Base-by-base conservation (phyloP, 257 asterid genomes). In the Rehmannia glutinosa region DNA sequence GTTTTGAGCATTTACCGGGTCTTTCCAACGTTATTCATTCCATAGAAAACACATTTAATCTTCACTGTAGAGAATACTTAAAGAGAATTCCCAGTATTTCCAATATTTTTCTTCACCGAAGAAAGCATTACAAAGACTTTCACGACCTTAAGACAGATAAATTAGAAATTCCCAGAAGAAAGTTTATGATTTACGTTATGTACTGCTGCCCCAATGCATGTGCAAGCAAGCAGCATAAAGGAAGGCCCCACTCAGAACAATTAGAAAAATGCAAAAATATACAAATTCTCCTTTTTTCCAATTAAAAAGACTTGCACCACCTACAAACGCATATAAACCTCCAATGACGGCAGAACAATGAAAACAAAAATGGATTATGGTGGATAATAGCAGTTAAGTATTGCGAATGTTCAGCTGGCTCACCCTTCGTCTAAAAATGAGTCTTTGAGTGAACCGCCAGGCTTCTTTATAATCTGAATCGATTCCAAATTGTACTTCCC, bases 401-500 rank as follows among this genome's bases (percentile, higher is more conserved):
- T 21, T 10, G 1, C 30, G 10, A 23, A 16, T 11, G 62, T 59
- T 27, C 11, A 49, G 50, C 11, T 8, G 60, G 52, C 88, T 56
- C 69, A 88, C 96, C 97, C 97, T 75, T 92, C 96, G 51, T 89
- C 98, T 52, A 92, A 76, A 81, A 89, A 92, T 49, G 98, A 92
- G 36, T 92, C 98, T 74, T 57, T 92, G 70, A 92, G 62, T 19
- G 95, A 82, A 55, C 98, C 98, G 63, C 97, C 98, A 60, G 98
- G 89, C 70, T 89, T 92, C 89, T 87, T 92, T 50, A 92, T 92
- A 69, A 92, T 89, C 74, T 89, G 98, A 66, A 92, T 92, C 70
- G 97, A 35, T 82, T 86, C 97, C 80, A 91, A 85, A 68, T 91
- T 51, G 97, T 88, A 66, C 96, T 91, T 16, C 97, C 97, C 96